These are phyloP conservation scores for Arthrobotrys entomopaga DNA, from an alignment of 2,329 filamentous ascomycete species.

Conservation along the genomic window DNA sequence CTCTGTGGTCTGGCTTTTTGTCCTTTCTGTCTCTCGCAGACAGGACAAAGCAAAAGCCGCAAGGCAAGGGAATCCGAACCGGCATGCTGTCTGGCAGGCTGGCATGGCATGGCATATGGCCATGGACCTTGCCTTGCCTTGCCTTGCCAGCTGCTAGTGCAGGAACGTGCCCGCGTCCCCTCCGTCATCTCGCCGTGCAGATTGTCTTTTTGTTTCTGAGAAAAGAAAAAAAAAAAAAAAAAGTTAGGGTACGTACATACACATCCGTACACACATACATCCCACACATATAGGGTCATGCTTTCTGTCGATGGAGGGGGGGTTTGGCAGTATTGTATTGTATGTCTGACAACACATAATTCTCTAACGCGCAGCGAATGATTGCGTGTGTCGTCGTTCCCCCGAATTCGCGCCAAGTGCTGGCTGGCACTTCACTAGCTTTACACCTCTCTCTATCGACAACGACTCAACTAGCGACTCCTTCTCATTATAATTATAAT, in stretches of 20 bases:
- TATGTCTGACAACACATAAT: constrained; percentile 20
- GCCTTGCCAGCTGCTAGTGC: constrained; percentile 18
- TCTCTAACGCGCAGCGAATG: constrained; percentile 2
- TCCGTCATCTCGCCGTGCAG: constrained; percentile 40
- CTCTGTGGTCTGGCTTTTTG: no score
- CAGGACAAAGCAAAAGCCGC: constrained; percentile 14
- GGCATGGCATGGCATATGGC: neutral
- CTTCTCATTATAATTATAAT: no score
- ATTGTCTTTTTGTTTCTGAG: constrained; percentile 8
- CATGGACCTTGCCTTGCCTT: neutral
- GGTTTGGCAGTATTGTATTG: neutral
- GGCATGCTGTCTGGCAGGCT: constrained; percentile 6
- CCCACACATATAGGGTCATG: neutral
- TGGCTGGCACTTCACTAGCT: no score
- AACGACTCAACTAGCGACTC: no score
- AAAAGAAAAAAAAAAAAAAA: neutral
- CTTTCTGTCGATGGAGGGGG: neutral
- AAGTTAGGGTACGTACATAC: neutral
- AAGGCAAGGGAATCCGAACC: constrained; percentile 29
- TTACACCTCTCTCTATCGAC: no score
- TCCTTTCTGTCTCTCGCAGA: neutral
- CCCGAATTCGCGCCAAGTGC: no score
- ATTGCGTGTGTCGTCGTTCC: neutral
- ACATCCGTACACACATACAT: constrained; percentile 1
- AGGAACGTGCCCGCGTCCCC: constrained; percentile 34